Evolutionary conservation across 2,329 filamentous ascomycete genomes (phyloP).

Genomic region (Cladosporium sp.): DNA sequence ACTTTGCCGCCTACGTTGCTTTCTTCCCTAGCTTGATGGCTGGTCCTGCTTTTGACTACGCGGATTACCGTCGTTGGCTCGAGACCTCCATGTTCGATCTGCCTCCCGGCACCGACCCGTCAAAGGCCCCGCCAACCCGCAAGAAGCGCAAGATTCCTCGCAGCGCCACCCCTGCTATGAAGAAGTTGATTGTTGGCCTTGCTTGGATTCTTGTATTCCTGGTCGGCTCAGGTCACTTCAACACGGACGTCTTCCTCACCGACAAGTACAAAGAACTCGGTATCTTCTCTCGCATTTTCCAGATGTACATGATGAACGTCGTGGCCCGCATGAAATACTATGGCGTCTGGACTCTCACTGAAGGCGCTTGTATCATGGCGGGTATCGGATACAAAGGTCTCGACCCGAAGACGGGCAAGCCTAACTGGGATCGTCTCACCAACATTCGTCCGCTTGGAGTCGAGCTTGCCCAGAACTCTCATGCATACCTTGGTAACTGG

Average conservation of each 20-base stretch:
- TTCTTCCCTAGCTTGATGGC: slow-evolving; percentile 91
- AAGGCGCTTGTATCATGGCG: slow-evolving; percentile 88
- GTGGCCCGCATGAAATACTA: slow-evolving; percentile 89
- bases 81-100: slow-evolving; percentile 92
- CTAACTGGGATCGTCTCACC: slow-evolving; percentile 82
- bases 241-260: slow-evolving; percentile 56
- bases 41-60: slow-evolving; percentile 90
- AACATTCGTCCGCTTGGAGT: slow-evolving; percentile 85
- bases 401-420: slow-evolving; percentile 74
- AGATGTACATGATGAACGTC: slow-evolving; percentile 77
- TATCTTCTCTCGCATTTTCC: slow-evolving; percentile 67
- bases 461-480: slow-evolving; percentile 87
- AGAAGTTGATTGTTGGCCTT: slow-evolving; percentile 68
- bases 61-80: slow-evolving; percentile 87
- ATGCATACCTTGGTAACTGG: slow-evolving; percentile 85
- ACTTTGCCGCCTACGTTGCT: slow-evolving; percentile 84
- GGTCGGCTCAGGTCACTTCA: slow-evolving; percentile 63
- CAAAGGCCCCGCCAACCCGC: slow-evolving; percentile 76
- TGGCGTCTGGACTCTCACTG: slow-evolving; percentile 87
- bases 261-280: slow-evolving; percentile 61
- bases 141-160: slow-evolving; percentile 90
- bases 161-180: slow-evolving; percentile 75
- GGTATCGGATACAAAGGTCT: slow-evolving; percentile 93
- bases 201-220: slow-evolving; percentile 76
- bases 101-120: slow-evolving; percentile 71